Percentiles rank a stretch among this genome's conserved stretches.
phyloP scores from a whole-genome alignment of 805 yeast species.

The Myxozyma neglecta region DNA sequence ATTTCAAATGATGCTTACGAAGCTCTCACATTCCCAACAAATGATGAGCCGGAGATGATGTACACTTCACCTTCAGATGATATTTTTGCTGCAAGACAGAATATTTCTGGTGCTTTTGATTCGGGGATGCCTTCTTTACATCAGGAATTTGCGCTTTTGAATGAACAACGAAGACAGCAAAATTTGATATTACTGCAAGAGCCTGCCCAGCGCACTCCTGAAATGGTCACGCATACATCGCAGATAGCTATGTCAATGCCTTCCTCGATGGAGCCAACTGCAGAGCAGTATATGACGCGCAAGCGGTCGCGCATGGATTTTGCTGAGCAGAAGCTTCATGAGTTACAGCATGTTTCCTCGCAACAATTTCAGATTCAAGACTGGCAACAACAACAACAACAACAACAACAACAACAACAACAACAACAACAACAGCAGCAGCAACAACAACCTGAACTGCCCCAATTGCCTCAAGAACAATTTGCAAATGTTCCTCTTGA shows the following conservation, averaged over 20 bases:
- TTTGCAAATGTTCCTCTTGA: neutral
- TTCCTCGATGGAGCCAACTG: neutral
- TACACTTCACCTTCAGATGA: neutral
- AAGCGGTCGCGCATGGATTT: conserved; percentile 15
- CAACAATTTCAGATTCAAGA: conserved; percentile 5
- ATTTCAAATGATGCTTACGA: conserved; percentile 7
- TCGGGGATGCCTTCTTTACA: neutral
- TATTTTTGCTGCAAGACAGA: neutral
- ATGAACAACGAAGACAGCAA: conserved; percentile 5
- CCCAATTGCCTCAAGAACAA: conserved; percentile 3
- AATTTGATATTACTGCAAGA: neutral
- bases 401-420: conserved; percentile 7
- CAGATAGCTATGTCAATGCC: neutral
- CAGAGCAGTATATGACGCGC: conserved; percentile 3
- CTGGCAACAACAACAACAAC: conserved; percentile 8
- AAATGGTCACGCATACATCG: neutral
- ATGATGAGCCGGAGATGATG: neutral
- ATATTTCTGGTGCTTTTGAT: neutral
- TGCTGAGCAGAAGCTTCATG: neutral
- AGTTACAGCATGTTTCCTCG: neutral
- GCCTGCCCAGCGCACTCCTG: neutral
- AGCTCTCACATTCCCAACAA: conserved; percentile 5
- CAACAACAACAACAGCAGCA: conserved; percentile 5
- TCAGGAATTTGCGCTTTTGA: neutral
- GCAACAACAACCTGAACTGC: conserved; percentile 1